Percentiles rank a stretch among this genome's conserved stretches.
Conservation (phyloP, 768 basidiomycete genomes). For the Rubroboletus pulcherrimus region DNA sequence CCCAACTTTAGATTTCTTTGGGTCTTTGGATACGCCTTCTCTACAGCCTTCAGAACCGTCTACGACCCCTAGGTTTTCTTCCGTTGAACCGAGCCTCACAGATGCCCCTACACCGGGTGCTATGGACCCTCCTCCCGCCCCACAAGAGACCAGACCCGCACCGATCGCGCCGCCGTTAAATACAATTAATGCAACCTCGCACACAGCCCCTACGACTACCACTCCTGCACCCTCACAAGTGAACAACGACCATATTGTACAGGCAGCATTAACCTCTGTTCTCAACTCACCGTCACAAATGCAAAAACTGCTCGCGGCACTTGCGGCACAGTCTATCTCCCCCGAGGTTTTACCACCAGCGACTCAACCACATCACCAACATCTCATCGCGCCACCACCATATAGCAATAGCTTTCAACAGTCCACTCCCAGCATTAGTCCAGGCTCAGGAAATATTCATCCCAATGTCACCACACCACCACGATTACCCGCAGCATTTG, state of each 20-base stretch:
- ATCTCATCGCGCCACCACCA: conserved; percentile 29
- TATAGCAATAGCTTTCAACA: conserved; percentile 18
- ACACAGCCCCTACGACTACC: conserved; percentile 8
- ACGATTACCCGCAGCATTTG: conserved; percentile 17
- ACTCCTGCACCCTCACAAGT: conserved; percentile 9
- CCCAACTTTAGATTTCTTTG: conserved; percentile 35
- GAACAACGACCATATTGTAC: conserved; percentile 45
- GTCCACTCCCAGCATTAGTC: background rate
- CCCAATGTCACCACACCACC: conserved; percentile 9
- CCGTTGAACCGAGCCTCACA: conserved; percentile 21
- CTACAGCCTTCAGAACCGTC: conserved; percentile 34
- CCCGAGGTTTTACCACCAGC: conserved; percentile 21
- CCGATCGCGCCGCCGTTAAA: conserved; percentile 13
- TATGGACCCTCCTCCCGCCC: conserved; percentile 9
- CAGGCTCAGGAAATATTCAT: background rate
- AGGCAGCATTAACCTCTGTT: conserved; percentile 50
- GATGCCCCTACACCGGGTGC: conserved; percentile 16
- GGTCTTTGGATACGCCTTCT: conserved; percentile 46
- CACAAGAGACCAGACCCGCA: conserved; percentile 16
- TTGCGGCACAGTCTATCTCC: conserved; percentile 29
- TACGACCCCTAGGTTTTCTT: conserved; percentile 24
- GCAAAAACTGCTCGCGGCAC: conserved; percentile 51
- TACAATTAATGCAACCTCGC: conserved; percentile 4
- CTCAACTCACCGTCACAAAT: conserved; percentile 50
- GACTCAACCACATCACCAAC: conserved; percentile 17